Evolutionary conservation across 768 basidiomycete species (phyloP), one percentile per base, ranked within the genome.

Genomic region (Floccularia luteovirens): DNA sequence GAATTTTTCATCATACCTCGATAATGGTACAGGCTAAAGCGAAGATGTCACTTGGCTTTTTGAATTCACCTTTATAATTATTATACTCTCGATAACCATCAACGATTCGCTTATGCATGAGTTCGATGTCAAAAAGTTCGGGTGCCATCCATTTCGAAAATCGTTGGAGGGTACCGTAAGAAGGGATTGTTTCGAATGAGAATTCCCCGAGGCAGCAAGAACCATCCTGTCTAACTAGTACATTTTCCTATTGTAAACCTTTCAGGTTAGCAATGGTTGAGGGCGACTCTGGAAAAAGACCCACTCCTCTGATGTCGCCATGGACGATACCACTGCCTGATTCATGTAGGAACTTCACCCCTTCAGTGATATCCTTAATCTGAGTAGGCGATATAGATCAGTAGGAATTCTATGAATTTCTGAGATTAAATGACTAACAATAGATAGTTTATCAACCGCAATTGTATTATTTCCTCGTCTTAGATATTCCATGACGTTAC

Each of bases 61-160:
- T 50, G 31, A 48, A 56, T 35, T 56, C 54, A 24, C 54, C 54
- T n/a, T 42, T 14, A 38, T 56, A 56, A n/a, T n/a, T n/a, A 19
- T 45, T 46, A 21, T 44, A 23, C 8, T 24, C 11, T 28, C 52
- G 36, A 41, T 53, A 56, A 23, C 48, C 46, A 23, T 56, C 54
- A 19, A 52, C 41, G n/a, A 49, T 42, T 12, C 51, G 34, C 2
- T 38, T 41, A 17, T 40, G 31, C 19, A 54, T 50, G 1, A 30
- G 31, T 12, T 45, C 31, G 14, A 38, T n/a, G 30, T 52, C 43
- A 17, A 47, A 37, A 8, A 54, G 48, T 36, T 56, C 54, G 10
- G 54, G 54, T 4, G 52, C 50, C 12, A 51, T 43, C 39, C 51
- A 56, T 22, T 43, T 39, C 10, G 46, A 48, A 27, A 38, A 43